These are phyloP conservation scores for Barnettozyma wickerhamii DNA, from an alignment of 805 yeast genomes.

Conservation along the genomic window DNA sequence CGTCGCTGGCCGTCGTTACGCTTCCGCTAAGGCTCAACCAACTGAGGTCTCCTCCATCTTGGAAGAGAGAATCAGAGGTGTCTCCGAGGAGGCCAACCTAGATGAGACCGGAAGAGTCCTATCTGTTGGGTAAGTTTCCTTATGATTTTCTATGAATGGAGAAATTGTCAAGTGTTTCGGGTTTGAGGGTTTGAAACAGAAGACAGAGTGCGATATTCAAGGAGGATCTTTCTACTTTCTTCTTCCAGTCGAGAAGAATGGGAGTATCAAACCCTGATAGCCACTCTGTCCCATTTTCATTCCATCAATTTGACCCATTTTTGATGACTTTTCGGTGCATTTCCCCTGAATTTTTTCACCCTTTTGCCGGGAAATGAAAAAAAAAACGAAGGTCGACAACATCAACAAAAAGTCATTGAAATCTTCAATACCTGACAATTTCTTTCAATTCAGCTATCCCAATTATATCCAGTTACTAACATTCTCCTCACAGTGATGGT, in stretches of 20 bases:
- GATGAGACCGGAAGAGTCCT: conserved; percentile 99
- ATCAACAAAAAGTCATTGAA: neutral
- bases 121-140: conserved; percentile 81
- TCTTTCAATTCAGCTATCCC: neutral
- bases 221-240: too few relatives aligned
- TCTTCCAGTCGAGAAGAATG: too few relatives aligned
- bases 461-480: conserved; percentile 39
- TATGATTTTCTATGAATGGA: conserved; percentile 7
- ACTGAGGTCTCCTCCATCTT: conserved; percentile 98
- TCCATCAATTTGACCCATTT: too few relatives aligned
- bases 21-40: conserved; percentile 93
- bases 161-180: conserved; percentile 6
- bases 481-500: conserved; percentile 78
- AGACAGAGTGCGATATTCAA: too few relatives aligned
- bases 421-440: neutral
- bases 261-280: too few relatives aligned
- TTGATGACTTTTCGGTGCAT: too few relatives aligned
- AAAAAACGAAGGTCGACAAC: too few relatives aligned
- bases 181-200: too few relatives aligned
- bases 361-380: neutral
- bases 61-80: conserved; percentile 99
- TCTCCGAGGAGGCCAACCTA: conserved; percentile 93
- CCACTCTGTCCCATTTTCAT: too few relatives aligned
- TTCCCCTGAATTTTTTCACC: neutral
- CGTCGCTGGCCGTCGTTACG: conserved; percentile 77